These are phyloP conservation scores for Rhododendron molle DNA, from an alignment of 148 eudicot genomes.

Conservation along the genomic window DNA sequence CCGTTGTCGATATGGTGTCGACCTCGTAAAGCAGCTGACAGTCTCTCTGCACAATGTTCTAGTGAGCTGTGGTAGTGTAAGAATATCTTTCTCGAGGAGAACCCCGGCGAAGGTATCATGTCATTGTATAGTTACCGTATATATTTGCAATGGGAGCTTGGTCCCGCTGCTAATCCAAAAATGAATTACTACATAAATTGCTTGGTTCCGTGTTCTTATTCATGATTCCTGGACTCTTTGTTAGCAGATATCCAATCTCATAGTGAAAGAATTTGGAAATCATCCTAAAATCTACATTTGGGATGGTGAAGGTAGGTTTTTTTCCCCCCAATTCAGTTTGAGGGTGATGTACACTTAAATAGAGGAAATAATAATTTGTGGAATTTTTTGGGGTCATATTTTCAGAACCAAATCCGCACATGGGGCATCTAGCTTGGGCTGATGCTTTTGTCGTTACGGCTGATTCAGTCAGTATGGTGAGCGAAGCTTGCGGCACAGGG, in stretches of 20 bases:
- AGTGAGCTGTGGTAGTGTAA: conserved; percentile 77
- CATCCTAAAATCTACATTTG: conserved; percentile 84
- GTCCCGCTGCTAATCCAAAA: background rate
- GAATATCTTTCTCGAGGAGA: conserved; percentile 92
- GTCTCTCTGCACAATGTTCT: conserved; percentile 68
- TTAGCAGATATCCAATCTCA: conserved; percentile 53
- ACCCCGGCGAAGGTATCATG: conserved; percentile 79
- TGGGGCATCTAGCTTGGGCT: conserved; percentile 99
- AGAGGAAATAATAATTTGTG: background rate
- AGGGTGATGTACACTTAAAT: background rate
- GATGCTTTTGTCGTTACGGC: conserved; percentile 91
- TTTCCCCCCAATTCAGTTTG: background rate
- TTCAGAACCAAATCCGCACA: conserved; percentile 90
- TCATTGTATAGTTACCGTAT: background rate
- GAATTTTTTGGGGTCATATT: conserved; percentile 4
- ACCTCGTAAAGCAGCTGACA: conserved; percentile 73
- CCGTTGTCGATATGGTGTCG: conserved; percentile 77
- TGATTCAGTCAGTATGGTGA: conserved; percentile 96
- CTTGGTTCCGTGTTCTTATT: background rate
- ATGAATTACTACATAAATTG: background rate
- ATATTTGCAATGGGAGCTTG: background rate
- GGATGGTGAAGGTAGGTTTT: conserved; percentile 84
- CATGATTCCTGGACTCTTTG: background rate
- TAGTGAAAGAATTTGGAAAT: conserved; percentile 70
- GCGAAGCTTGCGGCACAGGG: conserved; percentile 99